Evolutionary conservation across 1,139 yeast species (phyloP), one percentile per base, ranked within the genome.

Genomic region (Taphrina deformans): DNA sequence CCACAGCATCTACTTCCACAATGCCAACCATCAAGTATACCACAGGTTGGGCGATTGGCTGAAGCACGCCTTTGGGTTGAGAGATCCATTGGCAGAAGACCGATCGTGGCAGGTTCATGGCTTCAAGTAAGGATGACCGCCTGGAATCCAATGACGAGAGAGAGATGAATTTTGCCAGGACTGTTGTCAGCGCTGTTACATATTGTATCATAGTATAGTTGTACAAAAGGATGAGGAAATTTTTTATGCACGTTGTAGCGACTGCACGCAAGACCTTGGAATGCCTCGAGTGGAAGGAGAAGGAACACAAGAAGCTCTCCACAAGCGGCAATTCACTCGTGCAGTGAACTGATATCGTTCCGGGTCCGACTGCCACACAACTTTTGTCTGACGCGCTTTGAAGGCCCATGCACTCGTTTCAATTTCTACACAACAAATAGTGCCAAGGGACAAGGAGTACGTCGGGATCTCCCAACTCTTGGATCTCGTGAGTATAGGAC

Each of bases 1-100:
- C 73, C 99, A 93, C 75, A 80, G 86, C 56, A 93, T 93, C 60
- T 75, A 75, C 61, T 87, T 82, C 75, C 96, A 93, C 75, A 89
- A 90, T 73, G 96, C 96, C 18, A 84, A 85, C 72, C 77, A 79
- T 12, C 80, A 91, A 40, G 87, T 93, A 1, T 92, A 84, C 73
- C 95, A 87, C 71, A 87, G 87, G 76, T 77, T 93, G 63, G 80
- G 82, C 70, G 73, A 75, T 44, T 87, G 99, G 99, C 75, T 93
- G 63, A 52, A 29, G 53, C 52, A 52, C 14, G 59, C 59, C 14
- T 61, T 61, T 44, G 65, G 65, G 16, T 23, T 23, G 23, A 27
- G 53, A 10, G 53, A 61, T 23, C 55, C 56, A 12, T 24, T 52
- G 46, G 56, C 48, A 4, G 63, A 59, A 24, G 63, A 59, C 23